These are phyloP conservation scores for Linum trigynum DNA, from an alignment of 345 rosid genomes.

Conservation along the genomic window DNA sequence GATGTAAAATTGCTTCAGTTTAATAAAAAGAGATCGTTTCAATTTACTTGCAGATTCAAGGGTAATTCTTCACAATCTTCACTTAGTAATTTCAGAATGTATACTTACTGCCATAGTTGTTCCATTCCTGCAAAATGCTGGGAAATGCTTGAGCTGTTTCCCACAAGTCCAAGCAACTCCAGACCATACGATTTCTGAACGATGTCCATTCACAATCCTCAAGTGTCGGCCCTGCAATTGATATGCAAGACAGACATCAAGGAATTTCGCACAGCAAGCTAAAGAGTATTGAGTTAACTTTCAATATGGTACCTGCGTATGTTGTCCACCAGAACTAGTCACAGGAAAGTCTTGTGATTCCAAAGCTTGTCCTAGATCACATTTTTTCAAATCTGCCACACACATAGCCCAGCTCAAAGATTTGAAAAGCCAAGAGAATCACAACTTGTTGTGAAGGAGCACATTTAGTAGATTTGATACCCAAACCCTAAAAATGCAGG, in stretches of 20 bases:
- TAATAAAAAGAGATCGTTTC: not conserved
- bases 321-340: constrained; percentile 33
- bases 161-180: constrained; percentile 83
- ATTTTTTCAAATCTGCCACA: constrained; percentile 43
- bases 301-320: constrained; percentile 33
- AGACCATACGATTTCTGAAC: constrained; percentile 77
- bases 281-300: constrained; percentile 17
- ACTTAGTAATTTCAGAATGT: not conserved
- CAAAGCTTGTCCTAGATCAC: constrained; percentile 36
- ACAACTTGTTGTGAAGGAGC: not conserved
- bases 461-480: not conserved
- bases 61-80: not conserved
- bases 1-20: too few species aligned
- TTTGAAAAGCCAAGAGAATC: not conserved
- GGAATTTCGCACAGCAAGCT: constrained; percentile 6
- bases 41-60: not conserved
- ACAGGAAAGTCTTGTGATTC: constrained; percentile 38
- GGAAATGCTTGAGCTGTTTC: constrained; percentile 89
- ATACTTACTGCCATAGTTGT: constrained; percentile 67
- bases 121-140: constrained; percentile 75
- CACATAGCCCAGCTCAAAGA: not conserved
- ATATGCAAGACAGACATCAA: constrained; percentile 5
- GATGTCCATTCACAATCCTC: constrained; percentile 40
- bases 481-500: not conserved
- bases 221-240: constrained; percentile 42